These are phyloP conservation scores for Castanea crenata DNA, from an alignment of 306 rosid species.

Conservation along the genomic window DNA sequence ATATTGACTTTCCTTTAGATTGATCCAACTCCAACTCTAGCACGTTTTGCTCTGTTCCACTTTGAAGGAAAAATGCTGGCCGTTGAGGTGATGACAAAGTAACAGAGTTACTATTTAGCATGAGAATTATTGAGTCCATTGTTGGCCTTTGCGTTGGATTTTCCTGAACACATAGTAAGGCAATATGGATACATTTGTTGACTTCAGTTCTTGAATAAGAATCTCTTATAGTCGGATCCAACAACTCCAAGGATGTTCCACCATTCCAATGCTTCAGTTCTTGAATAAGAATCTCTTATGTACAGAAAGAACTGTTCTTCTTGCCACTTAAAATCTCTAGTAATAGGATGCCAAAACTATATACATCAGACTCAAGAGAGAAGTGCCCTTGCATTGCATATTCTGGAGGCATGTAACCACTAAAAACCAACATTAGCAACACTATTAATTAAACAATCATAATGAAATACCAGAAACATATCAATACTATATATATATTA, in stretches of 20 bases:
- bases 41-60: too few species aligned
- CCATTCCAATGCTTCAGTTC: slow-evolving; percentile 41
- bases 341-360: slow-evolving; percentile 43
- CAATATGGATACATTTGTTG: slow-evolving; percentile 48
- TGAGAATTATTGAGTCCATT: slow-evolving; percentile 38
- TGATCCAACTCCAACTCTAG: too few species aligned
- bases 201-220: slow-evolving; percentile 32
- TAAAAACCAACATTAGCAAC: background rate
- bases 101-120: slow-evolving; percentile 14
- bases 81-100: background rate
- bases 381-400: slow-evolving; percentile 14
- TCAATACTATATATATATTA: too few species aligned
- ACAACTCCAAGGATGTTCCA: slow-evolving; percentile 12
- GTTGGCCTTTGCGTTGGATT: slow-evolving; percentile 46
- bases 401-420: slow-evolving; percentile 7
- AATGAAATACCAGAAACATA: too few species aligned
- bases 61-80: background rate
- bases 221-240: slow-evolving; percentile 31
- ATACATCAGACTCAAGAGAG: slow-evolving; percentile 35
- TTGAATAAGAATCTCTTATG: too few species aligned
- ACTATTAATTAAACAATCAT: too few species aligned
- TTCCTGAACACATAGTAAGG: slow-evolving; percentile 48
- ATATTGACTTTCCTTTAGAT: too few species aligned
- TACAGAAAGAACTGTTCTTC: slow-evolving; percentile 31
- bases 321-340: slow-evolving; percentile 53